Base-by-base conservation (phyloP, 1,139 yeast genomes). In the Geotrichum carabidarum region DNA sequence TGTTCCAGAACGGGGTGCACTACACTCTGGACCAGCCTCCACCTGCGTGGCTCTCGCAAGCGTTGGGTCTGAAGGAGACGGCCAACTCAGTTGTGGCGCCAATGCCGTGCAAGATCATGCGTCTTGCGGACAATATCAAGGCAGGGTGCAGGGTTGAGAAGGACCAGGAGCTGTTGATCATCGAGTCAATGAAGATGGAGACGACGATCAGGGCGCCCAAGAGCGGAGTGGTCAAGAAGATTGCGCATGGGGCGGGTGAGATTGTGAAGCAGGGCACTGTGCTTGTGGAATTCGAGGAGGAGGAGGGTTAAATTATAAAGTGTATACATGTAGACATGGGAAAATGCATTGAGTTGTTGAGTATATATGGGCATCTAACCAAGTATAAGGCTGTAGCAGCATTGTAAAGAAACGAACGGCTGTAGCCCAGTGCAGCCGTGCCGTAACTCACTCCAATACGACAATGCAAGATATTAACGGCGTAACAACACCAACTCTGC, bases 101-200 rank as follows among this genome's bases (percentile, higher is more conserved):
- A n/a, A 68, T 68, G 72, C 71, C 71, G 14, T 68, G 71, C 56
- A 66, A 68, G 27, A 65, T 68, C 30, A 65, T 68, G 48, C 59
- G 65, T 38, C 65, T 68, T 37, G 58, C 57, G 30, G 60, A 49
- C 15, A 47, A 44, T 4, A 53, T 50, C 22, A 48, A 18, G 4
- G 35, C 41, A 1, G 65, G 65, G 8, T 51, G 48, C 22, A 38
- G 22, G 9, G 64, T 62, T 36, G 55, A 51, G 12, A 58, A 61
- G 51, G 63, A 59, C 40, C 60, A 62, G 14, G 57, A 57, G 42
- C 50, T 62, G 41, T 42, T 62, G 14, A 55, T 62, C n/a, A 60
- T 62, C 46, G 61, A 59, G 48, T 56, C 60, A 18, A 62, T 62
- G 65, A 62, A 62, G 54, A 62, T 62, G 65, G 65, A 62, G 41